Evolutionary conservation across 441 rosid genomes (phyloP).

Genomic region (Croton setiger): DNA sequence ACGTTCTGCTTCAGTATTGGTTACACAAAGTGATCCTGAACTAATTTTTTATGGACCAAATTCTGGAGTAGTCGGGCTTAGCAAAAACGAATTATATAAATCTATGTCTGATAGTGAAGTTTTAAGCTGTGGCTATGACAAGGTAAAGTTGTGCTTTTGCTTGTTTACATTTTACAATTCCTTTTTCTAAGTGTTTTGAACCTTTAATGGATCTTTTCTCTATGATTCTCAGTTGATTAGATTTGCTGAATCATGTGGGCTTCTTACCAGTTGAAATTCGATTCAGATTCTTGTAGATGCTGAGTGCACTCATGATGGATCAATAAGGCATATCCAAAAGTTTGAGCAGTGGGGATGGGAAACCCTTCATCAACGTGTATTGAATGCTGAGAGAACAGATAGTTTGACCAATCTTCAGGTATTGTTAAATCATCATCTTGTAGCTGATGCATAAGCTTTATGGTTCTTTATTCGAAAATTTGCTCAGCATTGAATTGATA

Average conservation of each 20-base stretch:
- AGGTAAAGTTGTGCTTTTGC: constrained; percentile 37
- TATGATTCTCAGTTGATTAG: background rate
- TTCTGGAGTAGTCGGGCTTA: constrained; percentile 71
- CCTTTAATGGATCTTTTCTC: constrained; percentile 1
- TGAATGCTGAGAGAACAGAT: constrained; percentile 79
- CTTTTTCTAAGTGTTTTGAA: background rate
- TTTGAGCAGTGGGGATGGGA: constrained; percentile 97
- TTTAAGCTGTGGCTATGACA: constrained; percentile 60
- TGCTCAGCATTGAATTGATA: background rate
- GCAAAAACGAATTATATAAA: constrained; percentile 47
- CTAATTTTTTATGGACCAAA: constrained; percentile 64
- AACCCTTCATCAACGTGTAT: constrained; percentile 79
- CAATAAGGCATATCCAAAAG: constrained; percentile 79
- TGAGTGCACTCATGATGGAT: constrained; percentile 97
- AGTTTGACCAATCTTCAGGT: constrained; percentile 78
- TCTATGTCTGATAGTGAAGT: constrained; percentile 31
- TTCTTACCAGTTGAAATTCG: constrained; percentile 20
- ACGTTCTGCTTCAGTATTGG: constrained; percentile 28
- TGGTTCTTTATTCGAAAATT: background rate
- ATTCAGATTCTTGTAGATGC: constrained; percentile 95
- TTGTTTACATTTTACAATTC: background rate
- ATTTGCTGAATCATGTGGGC: constrained; percentile 4
- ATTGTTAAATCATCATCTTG: constrained; percentile 14
- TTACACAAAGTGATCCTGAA: constrained; percentile 47
- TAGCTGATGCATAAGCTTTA: background rate